Percentiles rank a stretch among this genome's conserved stretches.
Conservation (phyloP, 2,329 filamentous ascomycete genomes). For the Fusarium sp. region DNA sequence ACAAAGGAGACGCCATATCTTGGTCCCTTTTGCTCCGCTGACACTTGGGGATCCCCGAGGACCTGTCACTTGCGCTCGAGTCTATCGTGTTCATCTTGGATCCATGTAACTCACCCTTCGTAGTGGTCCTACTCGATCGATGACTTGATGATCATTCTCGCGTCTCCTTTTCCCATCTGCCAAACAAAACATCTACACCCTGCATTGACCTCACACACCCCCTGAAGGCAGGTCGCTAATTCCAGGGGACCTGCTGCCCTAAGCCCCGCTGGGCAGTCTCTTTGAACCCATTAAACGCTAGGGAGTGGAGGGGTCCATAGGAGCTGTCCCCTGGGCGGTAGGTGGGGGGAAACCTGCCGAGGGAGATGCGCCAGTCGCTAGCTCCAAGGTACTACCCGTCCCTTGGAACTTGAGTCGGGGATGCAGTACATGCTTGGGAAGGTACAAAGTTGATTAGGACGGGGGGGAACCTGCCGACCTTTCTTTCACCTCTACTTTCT, state of each 20-base stretch:
- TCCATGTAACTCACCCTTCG: neutral
- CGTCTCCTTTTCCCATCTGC: neutral
- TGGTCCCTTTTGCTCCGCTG: neutral
- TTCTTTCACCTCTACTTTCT: neutral
- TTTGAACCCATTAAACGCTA: neutral
- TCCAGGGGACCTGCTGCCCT: conserved; percentile 12
- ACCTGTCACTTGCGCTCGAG: neutral
- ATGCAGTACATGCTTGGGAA: neutral
- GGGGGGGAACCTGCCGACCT: neutral
- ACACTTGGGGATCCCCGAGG: neutral
- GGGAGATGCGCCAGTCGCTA: conserved; percentile 10
- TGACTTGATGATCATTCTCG: neutral
- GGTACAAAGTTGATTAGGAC: conserved; percentile 1
- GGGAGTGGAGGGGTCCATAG: neutral
- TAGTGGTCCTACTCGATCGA: neutral
- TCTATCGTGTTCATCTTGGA: neutral
- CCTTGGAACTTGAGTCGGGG: conserved; percentile 13
- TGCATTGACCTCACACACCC: neutral
- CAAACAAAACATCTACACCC: neutral
- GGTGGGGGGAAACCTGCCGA: neutral
- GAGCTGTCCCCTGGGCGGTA: conserved; percentile 1
- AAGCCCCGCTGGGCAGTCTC: conserved; percentile 7
- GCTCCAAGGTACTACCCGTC: conserved; percentile 15
- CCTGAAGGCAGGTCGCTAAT: conserved; percentile 7
- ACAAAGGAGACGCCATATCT: neutral